These are phyloP conservation scores for Marchantia paleacea DNA, from an alignment of 225 moss, liverwort and hornwort genomes.

Conservation along the genomic window DNA sequence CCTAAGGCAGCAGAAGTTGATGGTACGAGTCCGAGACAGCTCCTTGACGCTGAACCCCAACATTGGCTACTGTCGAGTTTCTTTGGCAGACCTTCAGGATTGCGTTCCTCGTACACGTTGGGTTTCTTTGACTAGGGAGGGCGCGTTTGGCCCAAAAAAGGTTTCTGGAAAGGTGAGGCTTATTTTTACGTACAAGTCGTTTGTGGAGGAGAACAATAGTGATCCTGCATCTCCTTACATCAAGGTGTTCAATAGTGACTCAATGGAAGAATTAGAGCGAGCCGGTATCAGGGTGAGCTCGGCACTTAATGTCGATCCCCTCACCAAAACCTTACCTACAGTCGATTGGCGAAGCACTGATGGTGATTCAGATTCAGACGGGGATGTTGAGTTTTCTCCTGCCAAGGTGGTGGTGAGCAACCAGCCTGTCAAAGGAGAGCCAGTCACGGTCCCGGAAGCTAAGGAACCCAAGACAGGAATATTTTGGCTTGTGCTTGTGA, in stretches of 20 bases:
- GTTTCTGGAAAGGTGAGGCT: conserved; percentile 70
- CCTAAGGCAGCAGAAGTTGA: conserved; percentile 64
- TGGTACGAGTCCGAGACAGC: conserved; percentile 83
- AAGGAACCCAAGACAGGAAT: conserved; percentile 56
- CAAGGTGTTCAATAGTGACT: conserved; percentile 72
- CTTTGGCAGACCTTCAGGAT: conserved; percentile 82
- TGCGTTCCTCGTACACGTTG: conserved; percentile 92
- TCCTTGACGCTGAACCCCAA: conserved; percentile 84
- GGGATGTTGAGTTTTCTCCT: conserved; percentile 29
- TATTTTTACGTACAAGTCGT: conserved; percentile 85
- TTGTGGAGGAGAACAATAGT: conserved; percentile 84
- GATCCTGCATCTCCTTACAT: conserved; percentile 82
- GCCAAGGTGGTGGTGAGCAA: conserved; percentile 45
- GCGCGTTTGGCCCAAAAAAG: conserved; percentile 68
- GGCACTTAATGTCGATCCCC: conserved; percentile 48
- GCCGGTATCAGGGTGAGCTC: conserved; percentile 37
- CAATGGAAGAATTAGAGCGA: conserved; percentile 59
- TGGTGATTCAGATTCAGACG: conserved; percentile 32
- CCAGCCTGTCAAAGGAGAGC: conserved; percentile 21
- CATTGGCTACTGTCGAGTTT: conserved; percentile 76
- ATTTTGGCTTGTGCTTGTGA: conserved; percentile 78
- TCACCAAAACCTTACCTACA: conserved; percentile 27
- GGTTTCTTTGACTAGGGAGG: conserved; percentile 75
- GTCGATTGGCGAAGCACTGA: conserved; percentile 33
- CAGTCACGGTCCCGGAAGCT: conserved; percentile 21